A percentile compares a stretch with the other conserved stretches of the same genome.
phyloP scores from a whole-genome alignment of 2,329 filamentous ascomycete species.

The Raffaelea albimanens region DNA sequence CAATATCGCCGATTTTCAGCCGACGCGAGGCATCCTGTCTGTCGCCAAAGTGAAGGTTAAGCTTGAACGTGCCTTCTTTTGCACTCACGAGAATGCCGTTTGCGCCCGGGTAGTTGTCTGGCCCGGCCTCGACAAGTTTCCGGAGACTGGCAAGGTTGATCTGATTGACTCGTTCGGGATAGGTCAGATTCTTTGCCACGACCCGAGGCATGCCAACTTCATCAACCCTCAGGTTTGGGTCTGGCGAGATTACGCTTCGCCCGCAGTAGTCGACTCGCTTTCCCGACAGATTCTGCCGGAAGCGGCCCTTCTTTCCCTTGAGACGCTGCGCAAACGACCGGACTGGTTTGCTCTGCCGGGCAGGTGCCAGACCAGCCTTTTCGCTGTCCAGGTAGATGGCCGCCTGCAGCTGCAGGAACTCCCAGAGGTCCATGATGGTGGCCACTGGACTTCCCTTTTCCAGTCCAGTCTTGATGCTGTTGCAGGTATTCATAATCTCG shows the following conservation, averaged over 20 bases:
- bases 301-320: constrained; percentile 95
- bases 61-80: constrained; percentile 57
- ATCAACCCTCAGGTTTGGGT: constrained; percentile 91
- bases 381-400: constrained; percentile 98
- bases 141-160: constrained; percentile 80
- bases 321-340: constrained; percentile 90
- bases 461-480: constrained; percentile 73
- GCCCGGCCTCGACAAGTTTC: constrained; percentile 64
- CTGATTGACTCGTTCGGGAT: constrained; percentile 77
- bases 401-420: constrained; percentile 88
- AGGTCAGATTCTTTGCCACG: constrained; percentile 94
- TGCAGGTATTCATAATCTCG: constrained; percentile 89
- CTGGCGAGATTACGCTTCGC: constrained; percentile 92
- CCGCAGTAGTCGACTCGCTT: constrained; percentile 99
- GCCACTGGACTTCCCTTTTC: constrained; percentile 75
- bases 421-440: constrained; percentile 97
- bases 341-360: constrained; percentile 77
- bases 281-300: constrained; percentile 91
- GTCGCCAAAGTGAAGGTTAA: constrained; percentile 67
- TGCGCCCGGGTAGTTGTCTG: constrained; percentile 75
- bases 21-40: constrained; percentile 60
- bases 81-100: constrained; percentile 32
- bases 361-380: constrained; percentile 79
- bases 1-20: constrained; percentile 73
- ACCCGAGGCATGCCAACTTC: constrained; percentile 85